Evolutionary conservation across 2,329 filamentous ascomycete species (phyloP).

Genomic region (Cordyceps farinosa): DNA sequence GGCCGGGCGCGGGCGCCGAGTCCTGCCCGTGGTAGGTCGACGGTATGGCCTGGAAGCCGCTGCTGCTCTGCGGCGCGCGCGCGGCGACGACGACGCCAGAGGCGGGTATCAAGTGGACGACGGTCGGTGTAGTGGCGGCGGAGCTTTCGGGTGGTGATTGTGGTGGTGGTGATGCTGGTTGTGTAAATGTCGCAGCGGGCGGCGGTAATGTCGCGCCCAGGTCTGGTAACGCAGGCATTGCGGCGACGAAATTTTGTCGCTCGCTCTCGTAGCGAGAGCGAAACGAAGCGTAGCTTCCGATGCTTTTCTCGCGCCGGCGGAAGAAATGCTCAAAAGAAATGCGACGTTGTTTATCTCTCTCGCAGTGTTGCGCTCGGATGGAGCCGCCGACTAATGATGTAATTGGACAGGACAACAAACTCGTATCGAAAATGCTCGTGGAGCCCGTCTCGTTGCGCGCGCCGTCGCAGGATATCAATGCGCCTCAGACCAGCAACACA

Average conservation of each 20-base stretch:
- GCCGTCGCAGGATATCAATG: too few relatives aligned
- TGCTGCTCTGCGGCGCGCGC: not conserved
- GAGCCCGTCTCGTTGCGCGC: too few relatives aligned
- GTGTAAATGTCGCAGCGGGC: not conserved
- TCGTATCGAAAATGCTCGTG: too few relatives aligned
- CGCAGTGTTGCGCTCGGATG: too few relatives aligned
- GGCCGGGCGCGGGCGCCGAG: slow-evolving; percentile 38
- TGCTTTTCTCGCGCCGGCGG: too few relatives aligned
- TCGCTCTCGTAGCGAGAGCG: too few relatives aligned
- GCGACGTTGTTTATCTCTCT: too few relatives aligned
- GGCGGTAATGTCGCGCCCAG: not conserved
- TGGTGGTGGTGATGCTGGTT: not conserved
- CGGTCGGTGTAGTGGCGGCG: not conserved
- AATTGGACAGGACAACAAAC: too few relatives aligned
- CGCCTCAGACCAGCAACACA: too few relatives aligned
- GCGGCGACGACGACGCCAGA: slow-evolving; percentile 9
- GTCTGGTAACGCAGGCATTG: not conserved
- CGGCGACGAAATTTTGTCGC: not conserved
- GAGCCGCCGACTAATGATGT: too few relatives aligned
- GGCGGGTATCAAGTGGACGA: not conserved
- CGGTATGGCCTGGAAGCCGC: slow-evolving; percentile 31
- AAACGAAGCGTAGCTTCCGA: too few relatives aligned
- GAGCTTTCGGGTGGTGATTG: not conserved
- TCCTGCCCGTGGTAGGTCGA: slow-evolving; percentile 31
- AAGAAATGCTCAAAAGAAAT: too few relatives aligned